Evolutionary conservation across 331 rosid species (phyloP).

Genomic region (Malus hybrid): DNA sequence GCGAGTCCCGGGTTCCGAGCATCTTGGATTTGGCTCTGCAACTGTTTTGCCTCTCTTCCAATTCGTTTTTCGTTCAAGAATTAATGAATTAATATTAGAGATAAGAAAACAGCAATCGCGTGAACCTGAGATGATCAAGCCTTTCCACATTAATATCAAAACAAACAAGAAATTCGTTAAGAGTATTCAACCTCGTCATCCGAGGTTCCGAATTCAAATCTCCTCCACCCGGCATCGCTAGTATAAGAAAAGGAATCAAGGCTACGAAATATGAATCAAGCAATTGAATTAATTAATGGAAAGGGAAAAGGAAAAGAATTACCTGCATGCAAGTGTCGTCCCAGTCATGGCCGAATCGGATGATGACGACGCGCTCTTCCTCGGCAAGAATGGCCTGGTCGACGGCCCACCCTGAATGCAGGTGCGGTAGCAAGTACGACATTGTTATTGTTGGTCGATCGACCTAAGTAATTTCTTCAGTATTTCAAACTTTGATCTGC

Average conservation of each 20-base stretch:
- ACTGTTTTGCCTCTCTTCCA: neutral
- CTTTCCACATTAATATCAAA: no score
- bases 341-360: slow-evolving; percentile 1
- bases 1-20: neutral
- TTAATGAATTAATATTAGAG: no score
- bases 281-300: neutral
- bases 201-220: neutral
- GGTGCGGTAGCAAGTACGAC: slow-evolving; percentile 88
- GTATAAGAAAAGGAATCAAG: neutral
- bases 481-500: neutral
- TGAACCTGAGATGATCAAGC: neutral
- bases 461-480: neutral
- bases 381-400: slow-evolving; percentile 83
- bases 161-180: neutral
- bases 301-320: no score
- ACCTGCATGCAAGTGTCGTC: slow-evolving; percentile 7
- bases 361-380: slow-evolving; percentile 59
- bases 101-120: neutral
- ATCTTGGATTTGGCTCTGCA: neutral
- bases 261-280: neutral
- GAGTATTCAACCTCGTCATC: no score
- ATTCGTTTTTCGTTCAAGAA: no score
- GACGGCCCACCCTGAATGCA: slow-evolving; percentile 86
- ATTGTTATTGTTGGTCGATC: slow-evolving; percentile 5
- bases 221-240: neutral